Evolutionary conservation across 2,329 filamentous ascomycete genomes (phyloP), one percentile per base, ranked within the genome.

Genomic region (Stachybotrys chlorohalonatus): DNA sequence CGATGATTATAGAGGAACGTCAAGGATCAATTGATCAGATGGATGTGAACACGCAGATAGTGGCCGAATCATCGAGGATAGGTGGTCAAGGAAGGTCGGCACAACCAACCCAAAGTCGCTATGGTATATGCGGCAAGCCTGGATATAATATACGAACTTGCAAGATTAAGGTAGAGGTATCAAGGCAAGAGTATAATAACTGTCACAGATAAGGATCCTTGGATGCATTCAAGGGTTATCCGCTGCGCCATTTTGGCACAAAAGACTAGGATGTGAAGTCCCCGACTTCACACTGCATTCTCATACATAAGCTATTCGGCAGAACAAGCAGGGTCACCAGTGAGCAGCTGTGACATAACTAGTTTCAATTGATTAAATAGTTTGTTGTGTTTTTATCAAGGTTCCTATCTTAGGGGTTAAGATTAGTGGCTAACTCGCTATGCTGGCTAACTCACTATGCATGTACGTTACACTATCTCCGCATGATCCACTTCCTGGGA

Each of bases 131-230:
- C 17, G 46, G 46, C 2, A 47, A 3, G 46, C 46, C 46, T 16
- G 46, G 46, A 6, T 7, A 47, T 47, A 47, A 45, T n/a, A 5
- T 5, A 45, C 39, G 39, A 45, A 45, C 39, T 2, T 45, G 39
- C 5, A 45, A 45, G 39, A 5, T 45, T 2, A 5, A 49, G 13
- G 17, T 49, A 16, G 15, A n/a, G 17, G 47, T 0, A 70, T 79
- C 31, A 51, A 39, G 36, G 31, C 30, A 54, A 15, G 48, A 51
- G 53, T 54, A 51, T 54, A 54, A 36, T 30, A 39, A 51, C n/a
- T n/a, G n/a, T n/a, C n/a, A n/a, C n/a, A n/a, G n/a, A n/a, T n/a
- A n/a, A n/a, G n/a, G n/a, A n/a, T n/a, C n/a, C n/a, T n/a, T n/a
- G n/a, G n/a, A n/a, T n/a, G n/a, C n/a, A n/a, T n/a, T n/a, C n/a